phyloP scores from a whole-genome alignment of 164 flowering plant species.

The Aristolochia fimbriata region DNA sequence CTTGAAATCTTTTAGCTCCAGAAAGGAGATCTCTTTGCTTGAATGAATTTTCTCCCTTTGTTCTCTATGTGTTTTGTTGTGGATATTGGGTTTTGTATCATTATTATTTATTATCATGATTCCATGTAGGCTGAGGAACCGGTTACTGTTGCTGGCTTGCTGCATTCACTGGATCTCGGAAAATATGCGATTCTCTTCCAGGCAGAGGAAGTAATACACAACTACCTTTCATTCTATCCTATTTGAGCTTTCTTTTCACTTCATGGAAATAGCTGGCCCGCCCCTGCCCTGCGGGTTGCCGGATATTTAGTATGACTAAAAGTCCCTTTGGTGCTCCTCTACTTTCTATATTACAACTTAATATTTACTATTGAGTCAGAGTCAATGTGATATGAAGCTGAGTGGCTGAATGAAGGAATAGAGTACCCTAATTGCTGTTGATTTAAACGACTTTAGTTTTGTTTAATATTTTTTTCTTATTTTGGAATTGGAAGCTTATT shows the following conservation, averaged over 20 bases:
- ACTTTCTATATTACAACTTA: background rate
- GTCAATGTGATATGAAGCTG: background rate
- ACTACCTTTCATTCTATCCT: background rate
- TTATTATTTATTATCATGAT: background rate
- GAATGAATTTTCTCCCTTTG: background rate
- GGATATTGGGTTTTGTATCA: background rate
- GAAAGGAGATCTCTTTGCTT: background rate
- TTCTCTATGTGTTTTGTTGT: background rate
- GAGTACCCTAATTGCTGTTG: background rate
- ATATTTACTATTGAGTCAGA: no score
- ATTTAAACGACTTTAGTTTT: background rate
- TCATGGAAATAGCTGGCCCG: no score
- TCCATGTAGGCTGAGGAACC: constrained; percentile 45
- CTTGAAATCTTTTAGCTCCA: no score
- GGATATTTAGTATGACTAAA: background rate
- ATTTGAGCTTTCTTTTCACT: background rate
- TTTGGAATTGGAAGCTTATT: background rate
- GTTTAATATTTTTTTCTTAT: background rate
- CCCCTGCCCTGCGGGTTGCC: no score
- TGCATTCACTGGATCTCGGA: constrained; percentile 58
- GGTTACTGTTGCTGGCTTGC: constrained; percentile 49
- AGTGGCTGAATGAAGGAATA: no score
- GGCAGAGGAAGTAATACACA: constrained; percentile 65
- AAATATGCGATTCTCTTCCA: constrained; percentile 58
- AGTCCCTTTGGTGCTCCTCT: background rate